These are phyloP conservation scores for Chenopodium suecicum DNA, from an alignment of 148 eudicot genomes.

Conservation along the genomic window DNA sequence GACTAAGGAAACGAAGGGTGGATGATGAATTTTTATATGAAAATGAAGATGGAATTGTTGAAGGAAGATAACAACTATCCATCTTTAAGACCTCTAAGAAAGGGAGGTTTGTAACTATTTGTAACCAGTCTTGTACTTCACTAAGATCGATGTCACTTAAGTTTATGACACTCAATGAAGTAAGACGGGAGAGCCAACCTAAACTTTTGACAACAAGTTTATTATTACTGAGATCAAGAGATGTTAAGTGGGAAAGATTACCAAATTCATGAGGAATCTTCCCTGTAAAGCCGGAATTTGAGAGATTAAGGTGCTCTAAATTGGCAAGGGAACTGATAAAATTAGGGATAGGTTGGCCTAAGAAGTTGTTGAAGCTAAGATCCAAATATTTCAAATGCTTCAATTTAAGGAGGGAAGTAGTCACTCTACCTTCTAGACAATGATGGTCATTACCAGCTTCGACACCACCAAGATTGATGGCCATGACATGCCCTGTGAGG, in stretches of 20 bases:
- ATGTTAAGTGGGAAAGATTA: constrained; percentile 17
- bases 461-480: neutral
- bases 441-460: too few relatives aligned
- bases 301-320: constrained; percentile 18
- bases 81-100: constrained; percentile 10
- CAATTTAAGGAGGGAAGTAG: constrained; percentile 3
- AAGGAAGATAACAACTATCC: neutral
- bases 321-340: constrained; percentile 14
- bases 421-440: constrained; percentile 17
- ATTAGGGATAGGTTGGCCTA: constrained; percentile 2
- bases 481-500: constrained; percentile 21
- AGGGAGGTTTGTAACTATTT: constrained; percentile 9
- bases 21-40: constrained; percentile 12
- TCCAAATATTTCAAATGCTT: constrained; percentile 19
- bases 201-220: neutral
- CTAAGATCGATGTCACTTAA: neutral
- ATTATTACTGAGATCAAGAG: constrained; percentile 7
- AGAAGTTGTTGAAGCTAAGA: constrained; percentile 12
- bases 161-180: neutral
- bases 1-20: constrained; percentile 10
- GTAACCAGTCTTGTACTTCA: constrained; percentile 5
- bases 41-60: neutral
- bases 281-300: neutral
- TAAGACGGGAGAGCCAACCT: constrained; percentile 1
- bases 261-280: constrained; percentile 10